Base-by-base conservation (phyloP, 1,284 basidiomycete species). In the Athelia psychrophila region DNA sequence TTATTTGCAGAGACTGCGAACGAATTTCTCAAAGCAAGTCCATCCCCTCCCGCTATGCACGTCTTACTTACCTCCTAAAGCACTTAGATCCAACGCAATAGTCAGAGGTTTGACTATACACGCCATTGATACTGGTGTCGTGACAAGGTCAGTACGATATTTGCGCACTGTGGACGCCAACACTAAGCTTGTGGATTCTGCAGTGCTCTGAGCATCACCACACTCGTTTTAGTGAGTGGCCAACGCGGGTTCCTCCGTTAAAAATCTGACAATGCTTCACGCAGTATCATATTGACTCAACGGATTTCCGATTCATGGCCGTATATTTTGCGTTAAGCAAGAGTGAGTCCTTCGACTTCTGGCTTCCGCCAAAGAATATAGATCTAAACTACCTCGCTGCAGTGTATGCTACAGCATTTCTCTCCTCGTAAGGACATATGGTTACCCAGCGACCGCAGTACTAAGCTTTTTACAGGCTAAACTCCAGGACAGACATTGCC, bases 201-300 rank as follows among this genome's bases (percentile, higher is more conserved):
- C 38, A 42, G 38, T 16, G 38, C n/a, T 42, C 20, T 42, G n/a
- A 42, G 38, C 38, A n/a, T 42, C n/a, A 42, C 38, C 38, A 42
- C 38, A 22, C 38, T 42, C 38, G n/a, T 42, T 42, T 22, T 42
- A 18, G 38, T 42, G 38, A 42, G 38, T n/a, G 27, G 27, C n/a
- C n/a, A 42, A n/a, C n/a, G 12, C 38, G 20, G 6, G 8, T 42
- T 6, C 38, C 16, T 22, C 9, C 38, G 6, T 42, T 42, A 9
- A 22, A 9, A 42, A n/a, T 42, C 20, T n/a, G 20, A 42, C 38
- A 22, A 6, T 42, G 8, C n/a, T 6, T 18, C n/a, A 42, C 20
- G 5, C 38, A 42, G 38, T 42, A 42, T 22, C 6, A 42, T 22
- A 6, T 42, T n/a, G 6, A n/a, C n/a, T 22, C 38, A 6, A 42